Evolutionary conservation across 768 basidiomycete species (phyloP).

Genomic region (Cyclocybe cylindracea): DNA sequence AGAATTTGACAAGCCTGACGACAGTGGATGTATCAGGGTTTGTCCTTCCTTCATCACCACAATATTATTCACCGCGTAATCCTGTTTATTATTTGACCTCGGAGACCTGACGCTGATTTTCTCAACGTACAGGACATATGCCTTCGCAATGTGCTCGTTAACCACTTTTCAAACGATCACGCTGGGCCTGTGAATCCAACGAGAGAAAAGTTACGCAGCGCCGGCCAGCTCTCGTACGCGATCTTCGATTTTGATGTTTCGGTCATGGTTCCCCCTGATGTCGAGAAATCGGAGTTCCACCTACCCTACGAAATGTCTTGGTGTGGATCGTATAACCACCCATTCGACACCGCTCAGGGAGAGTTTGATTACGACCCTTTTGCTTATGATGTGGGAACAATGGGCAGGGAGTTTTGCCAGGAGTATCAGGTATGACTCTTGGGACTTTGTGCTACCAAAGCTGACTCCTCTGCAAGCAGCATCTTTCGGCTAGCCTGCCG

Average conservation of each 20-base stretch:
- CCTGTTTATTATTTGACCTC: background rate
- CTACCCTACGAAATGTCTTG: slow-evolving; percentile 12
- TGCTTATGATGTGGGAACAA: slow-evolving; percentile 22
- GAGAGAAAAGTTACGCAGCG: slow-evolving; percentile 1
- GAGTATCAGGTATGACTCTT: slow-evolving; percentile 10
- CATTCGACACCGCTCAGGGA: slow-evolving; percentile 17
- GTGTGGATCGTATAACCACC: slow-evolving; percentile 5
- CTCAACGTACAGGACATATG: slow-evolving; percentile 5
- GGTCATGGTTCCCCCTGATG: slow-evolving; percentile 10
- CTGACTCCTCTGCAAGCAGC: slow-evolving; percentile 9
- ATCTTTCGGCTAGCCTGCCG: slow-evolving; percentile 17
- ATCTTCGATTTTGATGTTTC: slow-evolving; percentile 22
- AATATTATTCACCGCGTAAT: slow-evolving; percentile 22
- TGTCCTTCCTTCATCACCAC: slow-evolving; percentile 18
- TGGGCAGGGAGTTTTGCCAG: slow-evolving; percentile 13
- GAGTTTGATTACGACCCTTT: slow-evolving; percentile 27
- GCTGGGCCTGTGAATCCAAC: background rate
- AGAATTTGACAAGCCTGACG: background rate
- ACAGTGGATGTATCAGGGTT: slow-evolving; percentile 4
- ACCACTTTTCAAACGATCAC: slow-evolving; percentile 10
- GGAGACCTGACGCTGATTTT: background rate
- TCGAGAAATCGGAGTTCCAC: background rate
- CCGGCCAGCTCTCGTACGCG: slow-evolving; percentile 14
- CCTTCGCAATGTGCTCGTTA: slow-evolving; percentile 14
- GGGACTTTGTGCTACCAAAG: background rate